A percentile compares a stretch with the other conserved stretches of the same genome.
Conservation (phyloP, 345 rosid species). For the Camelina laxa region DNA sequence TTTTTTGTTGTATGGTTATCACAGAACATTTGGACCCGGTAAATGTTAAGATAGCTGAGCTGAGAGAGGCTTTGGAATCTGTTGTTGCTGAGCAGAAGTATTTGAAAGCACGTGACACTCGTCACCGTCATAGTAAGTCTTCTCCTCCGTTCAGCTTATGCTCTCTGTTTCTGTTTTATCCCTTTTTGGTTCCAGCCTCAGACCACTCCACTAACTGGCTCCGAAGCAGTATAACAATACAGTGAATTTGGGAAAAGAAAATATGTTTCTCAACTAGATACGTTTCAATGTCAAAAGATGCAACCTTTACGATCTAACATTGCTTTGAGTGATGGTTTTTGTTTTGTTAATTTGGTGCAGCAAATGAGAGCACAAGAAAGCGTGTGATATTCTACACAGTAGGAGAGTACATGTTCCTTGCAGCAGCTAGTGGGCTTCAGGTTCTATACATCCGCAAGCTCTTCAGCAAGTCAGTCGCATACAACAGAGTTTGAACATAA, state of each 20-base stretch:
- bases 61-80: slow-evolving; percentile 90
- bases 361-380: slow-evolving; percentile 91
- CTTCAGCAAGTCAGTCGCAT: slow-evolving; percentile 92
- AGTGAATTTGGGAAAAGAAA: not conserved
- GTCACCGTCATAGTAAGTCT: slow-evolving; percentile 89
- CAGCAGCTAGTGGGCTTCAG: slow-evolving; percentile 72
- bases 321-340: not conserved
- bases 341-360: slow-evolving; percentile 50
- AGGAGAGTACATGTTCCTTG: slow-evolving; percentile 77
- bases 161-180: not conserved
- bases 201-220: not conserved
- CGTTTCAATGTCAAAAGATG: slow-evolving; percentile 4
- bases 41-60: slow-evolving; percentile 91
- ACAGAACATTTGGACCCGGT: slow-evolving; percentile 96
- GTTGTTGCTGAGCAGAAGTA: slow-evolving; percentile 94
- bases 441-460: slow-evolving; percentile 84
- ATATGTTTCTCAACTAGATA: not conserved
- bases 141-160: slow-evolving; percentile 14
- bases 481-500: slow-evolving; percentile 74
- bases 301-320: not conserved
- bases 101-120: slow-evolving; percentile 88
- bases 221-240: not conserved
- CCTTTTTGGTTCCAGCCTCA: not conserved
- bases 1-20: slow-evolving; percentile 27
- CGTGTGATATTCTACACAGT: slow-evolving; percentile 84